Evolutionary conservation across 2,329 filamentous ascomycete genomes (phyloP).

Genomic region (Stagonosporopsis chrysanthemi): DNA sequence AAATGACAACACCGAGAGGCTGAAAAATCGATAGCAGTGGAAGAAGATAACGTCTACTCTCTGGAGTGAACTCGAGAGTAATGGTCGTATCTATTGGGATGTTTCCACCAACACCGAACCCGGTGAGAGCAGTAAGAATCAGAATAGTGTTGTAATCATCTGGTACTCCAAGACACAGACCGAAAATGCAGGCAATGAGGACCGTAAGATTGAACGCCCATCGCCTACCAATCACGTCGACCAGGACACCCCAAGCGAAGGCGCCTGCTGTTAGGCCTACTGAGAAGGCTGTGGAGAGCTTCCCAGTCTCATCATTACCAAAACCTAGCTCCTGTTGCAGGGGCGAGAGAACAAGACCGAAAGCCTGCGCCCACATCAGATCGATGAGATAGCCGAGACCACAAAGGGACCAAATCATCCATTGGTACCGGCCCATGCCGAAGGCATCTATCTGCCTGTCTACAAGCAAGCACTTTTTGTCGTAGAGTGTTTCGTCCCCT

Average conservation of each 20-base stretch:
- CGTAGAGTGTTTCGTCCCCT: slow-evolving; percentile 43
- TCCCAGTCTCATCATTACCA: slow-evolving; percentile 52
- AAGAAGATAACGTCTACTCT: slow-evolving; percentile 61
- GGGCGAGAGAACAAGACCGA: slow-evolving; percentile 62
- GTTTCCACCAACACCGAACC: slow-evolving; percentile 62
- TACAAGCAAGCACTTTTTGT: slow-evolving; percentile 55
- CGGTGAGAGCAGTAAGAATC: slow-evolving; percentile 62
- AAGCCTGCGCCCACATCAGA: slow-evolving; percentile 65
- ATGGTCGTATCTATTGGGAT: slow-evolving; percentile 65
- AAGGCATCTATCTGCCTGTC: slow-evolving; percentile 60
- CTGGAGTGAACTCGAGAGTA: slow-evolving; percentile 63
- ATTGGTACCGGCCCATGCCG: slow-evolving; percentile 63
- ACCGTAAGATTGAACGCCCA: slow-evolving; percentile 68
- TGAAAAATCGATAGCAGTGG: slow-evolving; percentile 64
- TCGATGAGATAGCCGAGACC: slow-evolving; percentile 65
- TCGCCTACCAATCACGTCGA: slow-evolving; percentile 61
- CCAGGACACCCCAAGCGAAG: slow-evolving; percentile 63
- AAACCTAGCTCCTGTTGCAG: slow-evolving; percentile 66
- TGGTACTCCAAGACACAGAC: slow-evolving; percentile 60
- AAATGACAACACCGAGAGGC: slow-evolving; percentile 62
- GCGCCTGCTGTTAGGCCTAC: slow-evolving; percentile 64
- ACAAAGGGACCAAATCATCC: slow-evolving; percentile 61
- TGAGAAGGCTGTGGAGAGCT: slow-evolving; percentile 64
- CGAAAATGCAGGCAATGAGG: slow-evolving; percentile 62
- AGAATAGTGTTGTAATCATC: slow-evolving; percentile 61